phyloP scores from a whole-genome alignment of 192 early-diverging fungal species.

The Gryganskiella cystojenkinii region DNA sequence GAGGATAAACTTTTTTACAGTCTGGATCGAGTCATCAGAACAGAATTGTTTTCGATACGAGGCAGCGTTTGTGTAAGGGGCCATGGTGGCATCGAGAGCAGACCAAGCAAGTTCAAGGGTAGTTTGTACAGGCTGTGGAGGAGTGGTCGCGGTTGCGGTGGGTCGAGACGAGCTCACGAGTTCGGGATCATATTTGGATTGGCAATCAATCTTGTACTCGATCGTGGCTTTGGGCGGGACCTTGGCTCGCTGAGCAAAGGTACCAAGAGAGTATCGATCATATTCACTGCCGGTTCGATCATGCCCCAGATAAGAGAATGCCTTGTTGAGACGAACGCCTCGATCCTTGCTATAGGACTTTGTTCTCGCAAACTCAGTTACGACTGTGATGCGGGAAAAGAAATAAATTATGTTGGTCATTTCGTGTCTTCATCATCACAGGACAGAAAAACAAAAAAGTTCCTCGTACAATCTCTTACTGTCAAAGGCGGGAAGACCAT shows the following conservation, averaged over 20 bases:
- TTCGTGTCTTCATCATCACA: neutral
- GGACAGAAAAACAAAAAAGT: neutral
- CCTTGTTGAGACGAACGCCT: conserved; percentile 41
- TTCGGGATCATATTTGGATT: neutral
- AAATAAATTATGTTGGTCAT: neutral
- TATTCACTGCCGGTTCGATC: conserved; percentile 32
- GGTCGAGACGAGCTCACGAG: neutral
- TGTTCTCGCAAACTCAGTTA: conserved; percentile 20
- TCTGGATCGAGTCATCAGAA: conserved; percentile 17
- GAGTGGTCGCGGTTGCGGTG: too few species aligned
- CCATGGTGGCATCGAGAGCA: conserved; percentile 38
- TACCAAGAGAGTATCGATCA: conserved; percentile 34
- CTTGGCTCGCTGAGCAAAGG: conserved; percentile 34
- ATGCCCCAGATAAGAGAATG: conserved; percentile 34
- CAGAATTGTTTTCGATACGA: conserved; percentile 38
- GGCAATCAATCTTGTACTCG: conserved; percentile 39
- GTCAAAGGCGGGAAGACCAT: conserved; percentile 43
- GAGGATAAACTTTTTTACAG: conserved; percentile 40
- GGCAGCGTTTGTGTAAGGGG: conserved; percentile 11
- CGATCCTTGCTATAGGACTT: conserved; percentile 45
- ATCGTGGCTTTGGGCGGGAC: conserved; percentile 29
- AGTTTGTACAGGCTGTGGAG: neutral
- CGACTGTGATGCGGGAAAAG: conserved; percentile 2
- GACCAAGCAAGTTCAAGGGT: conserved; percentile 28
- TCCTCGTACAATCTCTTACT: neutral